Conservation (phyloP, 257 asterid genomes). For the Lithospermum erythrorhizon region DNA sequence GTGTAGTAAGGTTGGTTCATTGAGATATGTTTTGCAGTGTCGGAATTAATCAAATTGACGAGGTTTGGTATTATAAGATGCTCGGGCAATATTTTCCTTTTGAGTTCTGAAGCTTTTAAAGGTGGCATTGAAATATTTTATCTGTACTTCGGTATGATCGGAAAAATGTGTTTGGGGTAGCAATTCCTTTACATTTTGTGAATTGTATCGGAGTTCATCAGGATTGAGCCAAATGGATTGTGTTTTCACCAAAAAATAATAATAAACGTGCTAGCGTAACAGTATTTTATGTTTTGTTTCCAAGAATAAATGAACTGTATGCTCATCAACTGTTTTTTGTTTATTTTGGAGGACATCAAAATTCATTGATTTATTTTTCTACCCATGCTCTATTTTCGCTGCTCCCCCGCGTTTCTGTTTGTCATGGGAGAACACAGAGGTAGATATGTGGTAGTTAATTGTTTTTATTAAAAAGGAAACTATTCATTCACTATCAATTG, state of each 20-base stretch:
- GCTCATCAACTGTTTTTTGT: not conserved
- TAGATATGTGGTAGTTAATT: no score
- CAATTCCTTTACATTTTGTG: no score
- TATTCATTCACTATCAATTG: constrained; percentile 8
- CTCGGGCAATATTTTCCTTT: not conserved
- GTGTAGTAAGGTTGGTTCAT: not conserved
- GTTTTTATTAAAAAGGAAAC: not conserved
- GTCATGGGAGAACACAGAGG: not conserved
- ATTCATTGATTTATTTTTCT: no score
- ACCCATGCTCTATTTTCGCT: not conserved
- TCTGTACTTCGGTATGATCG: not conserved
- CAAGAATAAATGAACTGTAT: no score
- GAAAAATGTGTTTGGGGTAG: not conserved
- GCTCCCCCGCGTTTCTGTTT: not conserved
- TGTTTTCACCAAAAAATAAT: not conserved
- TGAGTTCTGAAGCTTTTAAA: no score
- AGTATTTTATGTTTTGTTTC: no score
- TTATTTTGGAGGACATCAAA: not conserved
- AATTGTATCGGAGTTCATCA: no score
- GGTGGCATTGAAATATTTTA: not conserved
- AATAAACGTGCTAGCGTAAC: no score
- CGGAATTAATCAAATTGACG: not conserved
- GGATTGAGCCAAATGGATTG: not conserved
- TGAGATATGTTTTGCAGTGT: no score
- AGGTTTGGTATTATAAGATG: not conserved